Evolutionary conservation across 108 stramenopile genomes (phyloP), one percentile per base, ranked within the genome.

Genomic region (Cylindrotheca closterium): DNA sequence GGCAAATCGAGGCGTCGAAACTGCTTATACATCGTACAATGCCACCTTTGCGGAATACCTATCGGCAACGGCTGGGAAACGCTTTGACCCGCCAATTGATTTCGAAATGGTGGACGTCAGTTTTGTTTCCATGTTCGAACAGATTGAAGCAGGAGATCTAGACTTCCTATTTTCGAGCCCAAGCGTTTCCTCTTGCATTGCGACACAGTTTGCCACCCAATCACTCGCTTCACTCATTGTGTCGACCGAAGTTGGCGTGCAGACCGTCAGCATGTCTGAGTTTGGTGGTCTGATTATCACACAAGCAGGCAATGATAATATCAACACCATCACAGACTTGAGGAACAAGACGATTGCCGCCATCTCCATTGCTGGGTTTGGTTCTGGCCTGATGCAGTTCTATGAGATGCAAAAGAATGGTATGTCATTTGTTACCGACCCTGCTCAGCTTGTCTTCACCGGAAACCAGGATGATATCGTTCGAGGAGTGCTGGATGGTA

Each of bases 91-190:
- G 12, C 64, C 58, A 1, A 37, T 77, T 22, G 15, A 21, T n/a
- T 77, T 77, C 53, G 47, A 67, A 48, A 25, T 77, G 49, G 21
- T 33, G 7, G 31, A 51, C 12, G 4, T 37, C 21, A 23, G 25
- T 29, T 67, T 47, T 8, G 3, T 26, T n/a, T 21, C 19, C 4
- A 18, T 67, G 7, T 56, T 56, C n/a, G 4, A 29, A 1, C 45
- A 12, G 10, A 30, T 34, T 0, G 65, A 67, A 24, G 29, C 29
- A 5, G 27, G 24, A 47, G 51, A 55, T 45, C 12, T 67, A 0
- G 76, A 77, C 47, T 77, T 71, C 46, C 46, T 77, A 0, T 77
- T 65, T 34, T 64, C 58, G 17, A 77, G 70, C 30, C 76, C 76
- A 15, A 30, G 55, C 4, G 65, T 54, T n/a, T 71, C 50, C 29